Evolutionary conservation across 2,329 filamentous ascomycete genomes (phyloP), one percentile per base, ranked within the genome.

Genomic region (Mycogone perniciosa): DNA sequence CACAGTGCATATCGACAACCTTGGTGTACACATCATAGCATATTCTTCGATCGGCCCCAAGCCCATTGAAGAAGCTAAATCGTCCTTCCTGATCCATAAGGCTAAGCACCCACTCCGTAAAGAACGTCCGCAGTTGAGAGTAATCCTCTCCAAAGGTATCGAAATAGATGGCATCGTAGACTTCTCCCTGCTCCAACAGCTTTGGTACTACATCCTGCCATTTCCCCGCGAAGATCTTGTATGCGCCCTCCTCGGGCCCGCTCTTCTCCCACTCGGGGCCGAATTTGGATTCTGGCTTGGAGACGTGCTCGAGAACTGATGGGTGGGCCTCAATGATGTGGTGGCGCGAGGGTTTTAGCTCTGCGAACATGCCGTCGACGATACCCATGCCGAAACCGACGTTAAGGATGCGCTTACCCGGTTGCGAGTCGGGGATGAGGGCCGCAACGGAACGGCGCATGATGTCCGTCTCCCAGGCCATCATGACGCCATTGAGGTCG

Each of bases 111-210:
- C 86, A 83, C 66, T 97, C 93, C 2, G 80, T 85, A 66, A 97
- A 96, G 72, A 97, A 96, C 53, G 84, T 76, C 43, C 86, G 85
- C 30, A 97, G 81, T 65, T 92, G 88, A 2, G 76, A 75, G 69
- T 97, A 99, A 56, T 93, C 88, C 71, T 99, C 93, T 6, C 90
- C 93, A 67, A 97, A 97, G 0, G 93, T 99, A 65, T 99, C 93
- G 63, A 96, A 97, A 73, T 97, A 99, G 59, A 99, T 89, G 30
- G 86, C 88, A 64, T 95, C 88, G 62, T 92, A 91, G 9, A 82
- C 72, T 60, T 86, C 78, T 7, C 86, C 86, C 38, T 81, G 71
- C 53, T 81, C 79, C 1, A 92, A 71, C 6, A 95, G 73, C 46
- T 73, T 72, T 0, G 85, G 86, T 11, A 91, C 73, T 0, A 93